Base-by-base conservation (phyloP, 345 rosid species). In the Arabidopsis arenosa region DNA sequence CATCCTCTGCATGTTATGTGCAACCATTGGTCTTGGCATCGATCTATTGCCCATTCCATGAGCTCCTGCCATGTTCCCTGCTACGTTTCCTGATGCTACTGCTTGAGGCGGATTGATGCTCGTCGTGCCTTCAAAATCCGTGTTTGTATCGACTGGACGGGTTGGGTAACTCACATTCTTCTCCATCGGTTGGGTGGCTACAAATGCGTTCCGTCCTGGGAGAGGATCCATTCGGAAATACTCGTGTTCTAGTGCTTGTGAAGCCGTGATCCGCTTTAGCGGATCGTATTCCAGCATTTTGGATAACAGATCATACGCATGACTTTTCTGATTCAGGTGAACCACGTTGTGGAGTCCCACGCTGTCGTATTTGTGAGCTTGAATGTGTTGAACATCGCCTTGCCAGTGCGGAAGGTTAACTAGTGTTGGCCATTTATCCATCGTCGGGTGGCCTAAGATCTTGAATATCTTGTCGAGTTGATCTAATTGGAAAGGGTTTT, bases 381-480 rank as follows among this genome's bases (percentile, higher is more conserved):
- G 99, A 74, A 96, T 96, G 73, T 86, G 96, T 68, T 85, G 95
- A 51, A 39, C 0, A 81, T 96, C 97, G 0, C 76, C 72, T 12
- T 85, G 90, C 99, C 99, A 96, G 72, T 91, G 97, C 0, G 96
- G 97, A 66, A 96, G 99, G 81, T 80, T 82, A 51, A 75, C 88
- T 10, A 96, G 88, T 7, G 86, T 86, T 14, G 98, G 97, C 98
- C 99, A 96, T 86, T 96, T 96, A 32, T 96, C 99, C 18, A 75
- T 66, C 0, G 98, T 93, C 0, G 99, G 99, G 80, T 93, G 99
- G 49, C 99, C 99, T 73, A 96, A 72, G 76, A 96, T 91, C 87
- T 89, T 93, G 83, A 96, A 96, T 64, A 96, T 93, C 94, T 93
- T 96, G 86, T 96, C 99, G 15, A 96, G 97, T 70, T 95, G 99